Base-by-base conservation (phyloP, 1,284 basidiomycete genomes). In the Ceratobasidium sp. region DNA sequence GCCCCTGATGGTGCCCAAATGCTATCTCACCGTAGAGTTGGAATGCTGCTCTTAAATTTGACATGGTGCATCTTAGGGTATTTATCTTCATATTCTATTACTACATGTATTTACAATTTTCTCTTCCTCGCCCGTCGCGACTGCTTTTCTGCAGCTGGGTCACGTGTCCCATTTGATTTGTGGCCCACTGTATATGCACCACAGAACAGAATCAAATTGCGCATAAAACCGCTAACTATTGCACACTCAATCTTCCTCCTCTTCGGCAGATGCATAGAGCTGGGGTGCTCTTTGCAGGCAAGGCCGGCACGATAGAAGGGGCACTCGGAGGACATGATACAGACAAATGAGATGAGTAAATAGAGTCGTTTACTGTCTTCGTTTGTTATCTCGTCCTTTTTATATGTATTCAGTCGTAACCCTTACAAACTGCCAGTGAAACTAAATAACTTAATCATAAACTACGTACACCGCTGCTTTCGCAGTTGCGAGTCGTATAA, bases 291-390 rank as follows among this genome's bases (percentile, higher is more conserved):
- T n/a, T 49, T 65, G 45, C 63, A 65, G 33, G 26, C 63, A 3
- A 65, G 63, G 28, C 63, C 47, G 33, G 42, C 26, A 7, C 45
- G 63, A 20, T 45, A 65, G 37, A n/a, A 49, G 28, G 42, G 20
- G 31, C 63, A 65, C 20, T 42, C 42, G 10, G 63, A 65, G 26
- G 63, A 65, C 63, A 65, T 65, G 28, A 20, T 49, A 45, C 47
- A n/a, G 47, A n/a, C 20, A n/a, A 49, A 20, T 20, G n/a, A 49
- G 15, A 49, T 20, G 17, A 49, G 47, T n/a, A n/a, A 20, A 49
- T 6, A 20, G 20, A 20, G 20, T 20, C 20, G 47, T 49, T 49
- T 49, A 49, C 5, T 13, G 39, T 13, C 39, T 13, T 42, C 13
- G 47, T n/a, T 20, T 49, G 17, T n/a, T 49, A 17, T 49, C 7